Evolutionary conservation across 495 filamentous ascomycete species (phyloP), one percentile per base, ranked within the genome.

Genomic region (Coniosporium apollinis): DNA sequence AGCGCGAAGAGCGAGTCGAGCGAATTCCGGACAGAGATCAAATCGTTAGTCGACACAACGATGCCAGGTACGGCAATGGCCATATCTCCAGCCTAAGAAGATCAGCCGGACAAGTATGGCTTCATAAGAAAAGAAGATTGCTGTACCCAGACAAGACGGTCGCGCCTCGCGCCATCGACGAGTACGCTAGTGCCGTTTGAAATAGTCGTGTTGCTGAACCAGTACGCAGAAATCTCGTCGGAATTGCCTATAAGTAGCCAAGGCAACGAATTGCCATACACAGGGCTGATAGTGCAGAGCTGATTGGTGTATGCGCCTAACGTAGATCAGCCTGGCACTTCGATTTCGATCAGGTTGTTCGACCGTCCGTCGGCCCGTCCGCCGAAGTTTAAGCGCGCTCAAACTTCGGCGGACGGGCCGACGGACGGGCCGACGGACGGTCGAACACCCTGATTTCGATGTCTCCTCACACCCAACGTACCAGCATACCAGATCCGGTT

Each of bases 211-310:
- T 55, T 50, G 39, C 47, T 42, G 10, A 34, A 41, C 50, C 47
- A 39, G 47, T 55, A 39, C 9, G 33, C 36, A 26, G 39, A n/a
- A 18, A 39, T 30, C n/a, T n/a, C n/a, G 28, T 39, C 25, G 19
- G 39, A 1, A 49, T 33, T 21, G 16, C 42, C 45, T 11, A 22
- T 39, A n/a, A 37, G 39, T 0, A 53, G 31, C 41, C 65, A 54
- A 11, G 64, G 54, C 20, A 70, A 46, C 0, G 67, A 49, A 28
- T 61, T 54, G 13, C 69, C 68, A 19, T 61, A 47, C 0, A 40
- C 43, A 0, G 66, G 63, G 31, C 65, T 55, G 28, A 72, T 64
- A 5, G 63, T 72, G 19, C 56, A 64, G 5, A 73, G 55, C 46
- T 74, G 68, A 26, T 66, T 49, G 1, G 53, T 57, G 34, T 55